These are phyloP conservation scores for Micractinium conductrix DNA, from an alignment of 139 green algal genomes.

Conservation along the genomic window DNA sequence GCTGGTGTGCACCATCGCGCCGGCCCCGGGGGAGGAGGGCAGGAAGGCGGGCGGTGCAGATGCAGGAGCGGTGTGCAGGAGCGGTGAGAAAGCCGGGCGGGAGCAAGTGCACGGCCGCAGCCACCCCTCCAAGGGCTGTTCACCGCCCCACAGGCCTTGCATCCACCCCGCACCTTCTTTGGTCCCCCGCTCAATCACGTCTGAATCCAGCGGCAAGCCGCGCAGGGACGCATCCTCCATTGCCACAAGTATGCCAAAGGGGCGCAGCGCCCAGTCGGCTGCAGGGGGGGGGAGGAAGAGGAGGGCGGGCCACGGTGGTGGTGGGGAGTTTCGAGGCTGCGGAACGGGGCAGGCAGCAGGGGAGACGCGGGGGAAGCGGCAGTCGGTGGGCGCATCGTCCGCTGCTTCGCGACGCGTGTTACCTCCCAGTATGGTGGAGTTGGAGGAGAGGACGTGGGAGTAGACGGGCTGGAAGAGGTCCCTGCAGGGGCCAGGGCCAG, in stretches of 20 bases:
- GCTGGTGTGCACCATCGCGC: no score
- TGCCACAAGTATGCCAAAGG: slow-evolving; percentile 41
- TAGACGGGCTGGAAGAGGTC: slow-evolving; percentile 35
- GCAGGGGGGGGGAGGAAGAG: not conserved
- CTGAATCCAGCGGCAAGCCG: slow-evolving; percentile 33
- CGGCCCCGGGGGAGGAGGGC: no score
- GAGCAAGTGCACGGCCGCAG: no score
- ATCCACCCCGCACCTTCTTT: not conserved
- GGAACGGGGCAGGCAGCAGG: not conserved
- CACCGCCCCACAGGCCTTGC: no score
- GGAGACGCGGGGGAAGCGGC: not conserved
- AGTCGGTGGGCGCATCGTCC: not conserved
- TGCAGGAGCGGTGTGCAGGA: no score
- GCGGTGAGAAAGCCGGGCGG: no score
- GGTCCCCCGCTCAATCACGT: not conserved
- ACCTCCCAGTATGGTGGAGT: slow-evolving; percentile 16
- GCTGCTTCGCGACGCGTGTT: not conserved
- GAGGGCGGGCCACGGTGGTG: not conserved
- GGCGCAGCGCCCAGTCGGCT: slow-evolving; percentile 14
- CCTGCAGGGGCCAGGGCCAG: not conserved
- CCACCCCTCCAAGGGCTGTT: no score
- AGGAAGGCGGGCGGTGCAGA: no score
- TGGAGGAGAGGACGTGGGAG: slow-evolving; percentile 29
- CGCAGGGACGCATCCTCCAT: slow-evolving; percentile 43
- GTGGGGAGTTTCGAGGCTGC: no score